Base-by-base conservation (phyloP, 805 yeast species). In the Starmerella bombi region DNA sequence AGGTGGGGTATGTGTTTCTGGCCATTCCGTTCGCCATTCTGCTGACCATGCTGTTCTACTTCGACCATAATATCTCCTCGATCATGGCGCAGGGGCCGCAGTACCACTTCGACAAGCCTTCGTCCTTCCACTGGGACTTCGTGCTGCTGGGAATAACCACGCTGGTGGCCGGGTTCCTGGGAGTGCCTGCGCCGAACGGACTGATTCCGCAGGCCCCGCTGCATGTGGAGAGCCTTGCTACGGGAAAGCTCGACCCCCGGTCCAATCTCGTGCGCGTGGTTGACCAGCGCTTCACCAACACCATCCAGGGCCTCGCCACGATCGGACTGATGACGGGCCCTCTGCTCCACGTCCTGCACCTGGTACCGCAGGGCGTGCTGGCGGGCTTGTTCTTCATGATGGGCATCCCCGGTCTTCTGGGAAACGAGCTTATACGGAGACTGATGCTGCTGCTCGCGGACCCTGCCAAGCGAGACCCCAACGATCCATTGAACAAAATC, bases 161-260 rank as follows among this genome's bases (percentile, higher is more conserved):
- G 0, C 93, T 94, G 0, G 59, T 88, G 1, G 68, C 94, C 3
- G 97, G 97, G 0, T 59, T 88, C 1, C 55, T 88, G 9, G 98
- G 97, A 0, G 68, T 91, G 2, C 98, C 97, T 0, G 85, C 96
- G 2, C 97, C 97, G 0, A 91, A 91, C 60, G 98, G 98, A 0
- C 65, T 88, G 25, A 88, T 88, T 33, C 98, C 98, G 1, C 98
- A 88, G 59, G 97, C 98, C 0, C 97, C 97, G 2, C 57, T 91
- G 27, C 98, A 88, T 52, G 85, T 97, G 0, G 72, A 70, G 32
- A 74, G 94, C 0, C 60, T 88, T 23, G 67, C 68, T 47, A 68
- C 69, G 38, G 56, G 58, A 38, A 59, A 23, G 23, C 42, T 14
- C 43, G 54, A 16, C 42, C 46, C 38, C 14, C 32, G 25, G 12